These are phyloP conservation scores for Geranium brycei DNA, from an alignment of 345 rosid species.

Conservation along the genomic window DNA sequence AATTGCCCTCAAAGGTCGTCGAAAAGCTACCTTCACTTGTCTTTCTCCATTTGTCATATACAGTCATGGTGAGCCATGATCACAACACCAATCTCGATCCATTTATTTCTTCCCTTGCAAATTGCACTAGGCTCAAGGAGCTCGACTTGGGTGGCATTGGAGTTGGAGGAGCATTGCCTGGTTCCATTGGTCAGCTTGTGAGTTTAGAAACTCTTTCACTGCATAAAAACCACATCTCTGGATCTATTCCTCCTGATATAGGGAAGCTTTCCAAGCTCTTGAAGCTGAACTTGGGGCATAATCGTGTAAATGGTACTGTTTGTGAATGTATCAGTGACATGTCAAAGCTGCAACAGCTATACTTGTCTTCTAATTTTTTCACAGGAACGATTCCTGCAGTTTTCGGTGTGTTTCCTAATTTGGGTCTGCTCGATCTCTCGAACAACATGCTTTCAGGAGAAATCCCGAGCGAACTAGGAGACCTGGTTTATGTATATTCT, in stretches of 20 bases:
- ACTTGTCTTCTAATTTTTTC: conserved; percentile 28
- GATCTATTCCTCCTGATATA: conserved; percentile 28
- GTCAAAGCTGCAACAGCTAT: conserved; percentile 24
- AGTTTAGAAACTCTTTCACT: conserved; percentile 11
- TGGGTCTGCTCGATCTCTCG: conserved; percentile 37
- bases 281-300: conserved; percentile 26
- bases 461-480: conserved; percentile 30
- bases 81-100: conserved; percentile 32
- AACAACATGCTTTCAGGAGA: conserved; percentile 29
- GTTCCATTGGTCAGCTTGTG: conserved; percentile 20
- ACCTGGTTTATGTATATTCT: conserved; percentile 14
- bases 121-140: conserved; percentile 29
- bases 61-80: conserved; percentile 28
- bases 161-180: conserved; percentile 38
- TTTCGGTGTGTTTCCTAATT: conserved; percentile 17
- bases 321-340: conserved; percentile 19
- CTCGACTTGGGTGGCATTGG: conserved; percentile 41
- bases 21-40: conserved; percentile 12
- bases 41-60: conserved; percentile 32
- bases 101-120: conserved; percentile 29
- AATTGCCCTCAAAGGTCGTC: conserved; percentile 29
- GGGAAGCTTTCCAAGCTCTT: conserved; percentile 21
- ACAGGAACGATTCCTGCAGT: conserved; percentile 28
- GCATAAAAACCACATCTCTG: conserved; percentile 32
- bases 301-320: conserved; percentile 27